phyloP scores from a whole-genome alignment of 495 filamentous ascomycete genomes.

The Lasiosphaeria miniovina region DNA sequence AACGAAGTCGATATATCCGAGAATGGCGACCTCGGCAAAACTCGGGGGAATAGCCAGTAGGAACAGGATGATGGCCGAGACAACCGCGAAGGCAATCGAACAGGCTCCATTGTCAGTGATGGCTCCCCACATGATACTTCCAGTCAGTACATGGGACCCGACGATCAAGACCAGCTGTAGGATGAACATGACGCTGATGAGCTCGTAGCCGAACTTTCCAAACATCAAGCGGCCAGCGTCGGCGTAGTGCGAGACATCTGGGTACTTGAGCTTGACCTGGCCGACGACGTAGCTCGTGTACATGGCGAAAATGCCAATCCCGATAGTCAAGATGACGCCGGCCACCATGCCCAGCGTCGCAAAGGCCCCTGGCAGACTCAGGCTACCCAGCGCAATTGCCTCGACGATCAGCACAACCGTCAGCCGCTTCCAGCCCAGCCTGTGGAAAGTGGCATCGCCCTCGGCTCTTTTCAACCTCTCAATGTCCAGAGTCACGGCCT shows the following conservation, averaged over 20 bases:
- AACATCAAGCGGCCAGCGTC: conserved; percentile 68
- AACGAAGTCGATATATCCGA: conserved; percentile 57
- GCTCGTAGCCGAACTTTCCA: conserved; percentile 60
- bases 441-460: conserved; percentile 40
- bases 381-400: conserved; percentile 68
- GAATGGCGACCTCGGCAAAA: conserved; percentile 57
- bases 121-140: conserved; percentile 67
- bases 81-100: conserved; percentile 62
- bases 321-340: conserved; percentile 55
- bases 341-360: conserved; percentile 60
- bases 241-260: conserved; percentile 68
- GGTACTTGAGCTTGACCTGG: conserved; percentile 70
- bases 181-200: conserved; percentile 60
- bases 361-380: conserved; percentile 63
- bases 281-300: conserved; percentile 79
- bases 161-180: conserved; percentile 74
- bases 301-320: conserved; percentile 62
- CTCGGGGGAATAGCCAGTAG: conserved; percentile 58
- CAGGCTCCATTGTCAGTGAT: conserved; percentile 63
- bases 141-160: conserved; percentile 71
- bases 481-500: not conserved
- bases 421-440: conserved; percentile 49
- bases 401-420: conserved; percentile 65
- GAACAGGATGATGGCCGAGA: conserved; percentile 62
- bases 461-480: conserved; percentile 39